Evolutionary conservation across 2,329 filamentous ascomycete species (phyloP), one percentile per base, ranked within the genome.

Genomic region (Trichoderma cornu-damae): DNA sequence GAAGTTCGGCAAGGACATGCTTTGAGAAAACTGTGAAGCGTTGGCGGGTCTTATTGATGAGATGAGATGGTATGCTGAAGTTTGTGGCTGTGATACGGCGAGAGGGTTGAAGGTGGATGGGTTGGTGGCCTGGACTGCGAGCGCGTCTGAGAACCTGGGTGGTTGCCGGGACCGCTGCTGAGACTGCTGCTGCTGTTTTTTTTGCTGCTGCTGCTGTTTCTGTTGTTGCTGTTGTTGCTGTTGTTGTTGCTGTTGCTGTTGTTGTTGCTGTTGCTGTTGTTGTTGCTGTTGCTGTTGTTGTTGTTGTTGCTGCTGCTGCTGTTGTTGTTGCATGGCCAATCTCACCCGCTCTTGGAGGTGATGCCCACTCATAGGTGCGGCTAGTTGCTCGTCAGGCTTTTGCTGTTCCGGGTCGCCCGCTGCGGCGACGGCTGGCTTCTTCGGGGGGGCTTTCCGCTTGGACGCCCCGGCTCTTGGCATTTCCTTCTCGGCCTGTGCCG

Each of bases 1-100:
- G 58, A 80, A 76, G 24, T 68, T 66, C 50, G 67, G 67, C 37
- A 67, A 70, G 38, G 70, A 71, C 37, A 69, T 66, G 55, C 72
- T 72, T 56, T 70, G 72, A 26, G 72, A 67, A 55, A 72, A 76
- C 2, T 70, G 65, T 4, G 69, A 67, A 51, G 75, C 68, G n/a
- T 71, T 68, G n/a, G 76, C 73, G 2, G 80, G 79, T 55, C 78
- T 81, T 43, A 82, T 75, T 4, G 80, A 78, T 5, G 80, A 80
- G 58, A 83, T 71, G 8, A 75, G 68, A 59, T 77, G 74, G 64
- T 77, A 82, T 2, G 72, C 63, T 11, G 66, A 66, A 20, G 69
- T 67, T 57, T 78, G 75, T 26, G 75, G 69, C 53, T 75, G 73
- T 8, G 76, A 66, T 30, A 74, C 67, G 18, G 72, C 64, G n/a